Evolutionary conservation across 371 early-diverging fungal genomes (phyloP).

Genomic region (Dentiscutata heterogama): DNA sequence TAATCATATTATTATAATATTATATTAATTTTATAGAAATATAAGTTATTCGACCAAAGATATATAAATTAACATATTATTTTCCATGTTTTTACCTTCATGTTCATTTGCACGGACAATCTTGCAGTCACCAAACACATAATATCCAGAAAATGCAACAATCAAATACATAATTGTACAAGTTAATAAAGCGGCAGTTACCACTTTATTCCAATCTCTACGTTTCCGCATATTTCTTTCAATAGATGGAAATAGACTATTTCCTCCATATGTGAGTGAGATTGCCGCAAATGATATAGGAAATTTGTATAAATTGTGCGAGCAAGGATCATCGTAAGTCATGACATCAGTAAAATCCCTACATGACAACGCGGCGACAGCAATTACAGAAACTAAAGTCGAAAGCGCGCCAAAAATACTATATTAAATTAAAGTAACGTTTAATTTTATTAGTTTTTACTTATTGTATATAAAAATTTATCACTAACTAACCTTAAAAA

Average conservation of each 20-base stretch:
- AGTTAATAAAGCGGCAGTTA: conserved; percentile 74
- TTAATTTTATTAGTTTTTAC: not conserved
- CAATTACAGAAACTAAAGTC: conserved; percentile 61
- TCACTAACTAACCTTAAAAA: conserved; percentile 23
- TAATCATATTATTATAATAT: not conserved
- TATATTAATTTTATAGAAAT: not conserved
- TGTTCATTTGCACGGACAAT: conserved; percentile 77
- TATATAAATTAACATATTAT: no score
- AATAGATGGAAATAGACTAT: conserved; percentile 75
- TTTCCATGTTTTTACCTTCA: conserved; percentile 54
- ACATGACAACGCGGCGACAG: conserved; percentile 58
- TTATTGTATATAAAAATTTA: no score
- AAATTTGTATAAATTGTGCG: conserved; percentile 55
- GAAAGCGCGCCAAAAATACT: conserved; percentile 69
- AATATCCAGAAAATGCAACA: conserved; percentile 85
- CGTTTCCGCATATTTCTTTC: conserved; percentile 66
- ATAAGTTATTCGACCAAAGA: no score
- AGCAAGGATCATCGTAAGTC: conserved; percentile 47
- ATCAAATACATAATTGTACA: conserved; percentile 80
- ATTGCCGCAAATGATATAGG: conserved; percentile 63
- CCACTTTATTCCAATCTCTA: conserved; percentile 75
- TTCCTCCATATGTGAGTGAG: conserved; percentile 85
- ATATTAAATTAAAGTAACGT: conserved; percentile 40
- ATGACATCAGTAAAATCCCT: conserved; percentile 49
- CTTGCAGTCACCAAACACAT: conserved; percentile 76